A percentile compares a stretch with the other conserved stretches of the same genome.
Conservation (phyloP, 176 grass and related monocot genomes). For the Carex scoparia region DNA sequence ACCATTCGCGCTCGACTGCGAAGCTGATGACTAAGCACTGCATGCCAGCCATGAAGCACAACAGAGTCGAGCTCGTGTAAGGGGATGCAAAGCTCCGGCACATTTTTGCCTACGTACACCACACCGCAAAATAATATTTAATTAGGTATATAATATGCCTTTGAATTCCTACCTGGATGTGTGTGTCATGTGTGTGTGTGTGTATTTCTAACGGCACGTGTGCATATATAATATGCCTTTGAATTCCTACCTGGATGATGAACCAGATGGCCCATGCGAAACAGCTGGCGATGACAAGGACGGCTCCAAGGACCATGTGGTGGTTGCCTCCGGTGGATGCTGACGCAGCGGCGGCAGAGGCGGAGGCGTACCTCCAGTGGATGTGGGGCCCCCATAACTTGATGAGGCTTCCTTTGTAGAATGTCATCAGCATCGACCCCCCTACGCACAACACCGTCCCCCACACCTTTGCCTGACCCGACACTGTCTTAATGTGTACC, state of each 20-base stretch:
- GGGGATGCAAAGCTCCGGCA: constrained; percentile 58
- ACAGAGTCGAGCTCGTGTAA: constrained; percentile 72
- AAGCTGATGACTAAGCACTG: constrained; percentile 58
- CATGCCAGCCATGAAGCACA: constrained; percentile 62
- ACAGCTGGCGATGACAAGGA: constrained; percentile 70
- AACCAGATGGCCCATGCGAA: constrained; percentile 73
- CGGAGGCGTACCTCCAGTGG: constrained; percentile 30
- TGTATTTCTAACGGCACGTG: no score
- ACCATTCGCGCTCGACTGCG: constrained; percentile 36
- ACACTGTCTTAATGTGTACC: constrained; percentile 32
- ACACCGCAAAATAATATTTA: background rate
- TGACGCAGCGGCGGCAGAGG: background rate
- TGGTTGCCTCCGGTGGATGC: background rate
- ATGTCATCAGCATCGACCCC: constrained; percentile 36
- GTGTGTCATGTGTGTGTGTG: no score
- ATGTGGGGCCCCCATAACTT: constrained; percentile 41
- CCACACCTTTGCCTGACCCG: constrained; percentile 37
- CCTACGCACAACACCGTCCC: constrained; percentile 31
- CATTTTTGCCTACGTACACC: constrained; percentile 48
- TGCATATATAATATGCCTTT: no score
- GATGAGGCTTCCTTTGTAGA: constrained; percentile 39
- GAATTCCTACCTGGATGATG: constrained; percentile 50
- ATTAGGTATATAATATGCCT: no score
- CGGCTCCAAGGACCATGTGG: constrained; percentile 44
- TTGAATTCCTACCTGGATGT: no score